phyloP scores from a whole-genome alignment of 2,329 filamentous ascomycete genomes.

The Septoria linicola region DNA sequence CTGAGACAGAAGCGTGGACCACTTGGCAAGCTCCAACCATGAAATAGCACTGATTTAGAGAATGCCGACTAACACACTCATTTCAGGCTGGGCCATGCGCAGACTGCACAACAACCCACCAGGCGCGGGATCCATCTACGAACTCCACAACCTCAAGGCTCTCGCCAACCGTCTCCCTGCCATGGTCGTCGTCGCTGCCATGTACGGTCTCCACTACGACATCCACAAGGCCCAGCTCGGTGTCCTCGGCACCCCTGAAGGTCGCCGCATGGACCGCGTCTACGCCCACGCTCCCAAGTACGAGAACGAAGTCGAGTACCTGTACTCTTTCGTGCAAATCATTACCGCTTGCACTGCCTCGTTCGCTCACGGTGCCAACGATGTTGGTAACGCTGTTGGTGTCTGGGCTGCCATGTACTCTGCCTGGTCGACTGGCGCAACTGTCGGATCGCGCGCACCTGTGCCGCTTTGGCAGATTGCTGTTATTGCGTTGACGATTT shows the following conservation, averaged over 20 bases:
- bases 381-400: slow-evolving; percentile 59
- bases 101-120: slow-evolving; percentile 14
- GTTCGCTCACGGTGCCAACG: slow-evolving; percentile 67
- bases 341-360: slow-evolving; percentile 67
- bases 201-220: slow-evolving; percentile 37
- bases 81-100: slow-evolving; percentile 5
- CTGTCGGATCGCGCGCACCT: slow-evolving; percentile 44
- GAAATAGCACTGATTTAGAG: no score
- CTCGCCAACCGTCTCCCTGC: slow-evolving; percentile 14
- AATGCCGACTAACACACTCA: background rate
- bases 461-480: slow-evolving; percentile 62
- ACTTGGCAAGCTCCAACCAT: slow-evolving; percentile 1
- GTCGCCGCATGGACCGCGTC: slow-evolving; percentile 47
- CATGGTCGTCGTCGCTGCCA: slow-evolving; percentile 13
- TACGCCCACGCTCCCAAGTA: slow-evolving; percentile 59
- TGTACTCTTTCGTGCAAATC: slow-evolving; percentile 64
- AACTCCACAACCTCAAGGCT: slow-evolving; percentile 16
- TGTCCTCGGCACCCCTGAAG: slow-evolving; percentile 21
- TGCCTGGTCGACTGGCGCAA: slow-evolving; percentile 52
- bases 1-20: slow-evolving; percentile 13
- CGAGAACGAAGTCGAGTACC: slow-evolving; percentile 60
- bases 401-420: slow-evolving; percentile 61
- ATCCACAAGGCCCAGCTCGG: slow-evolving; percentile 38
- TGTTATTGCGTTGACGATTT: slow-evolving; percentile 53
- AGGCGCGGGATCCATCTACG: slow-evolving; percentile 17